Percentiles rank a stretch among this genome's conserved stretches.
These are phyloP conservation scores for Sphagnum fallax DNA, from an alignment of 228 moss, liverwort and hornwort genomes.

Conservation along the genomic window DNA sequence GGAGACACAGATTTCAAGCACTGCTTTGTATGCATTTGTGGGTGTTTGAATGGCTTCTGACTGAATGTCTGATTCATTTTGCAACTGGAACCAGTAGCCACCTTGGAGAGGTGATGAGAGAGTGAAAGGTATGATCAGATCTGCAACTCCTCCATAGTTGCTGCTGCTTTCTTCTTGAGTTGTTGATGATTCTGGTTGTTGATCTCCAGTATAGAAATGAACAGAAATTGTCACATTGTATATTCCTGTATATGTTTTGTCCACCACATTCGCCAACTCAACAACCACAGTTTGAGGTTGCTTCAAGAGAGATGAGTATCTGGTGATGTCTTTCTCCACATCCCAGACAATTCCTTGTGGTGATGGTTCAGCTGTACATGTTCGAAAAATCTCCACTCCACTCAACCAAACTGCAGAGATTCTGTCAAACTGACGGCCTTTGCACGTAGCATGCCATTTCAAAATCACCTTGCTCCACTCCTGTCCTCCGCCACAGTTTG, in stretches of 20 bases:
- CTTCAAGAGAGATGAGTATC: slow-evolving; percentile 58
- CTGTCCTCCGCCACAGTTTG: slow-evolving; percentile 10
- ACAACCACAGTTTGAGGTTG: slow-evolving; percentile 39
- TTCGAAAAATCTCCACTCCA: slow-evolving; percentile 74
- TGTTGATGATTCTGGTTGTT: background rate
- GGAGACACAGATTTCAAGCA: slow-evolving; percentile 66
- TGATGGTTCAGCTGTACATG: slow-evolving; percentile 82
- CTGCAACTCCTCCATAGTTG: slow-evolving; percentile 27
- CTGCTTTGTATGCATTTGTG: slow-evolving; percentile 46
- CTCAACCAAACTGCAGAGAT: slow-evolving; percentile 83
- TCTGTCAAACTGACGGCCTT: slow-evolving; percentile 68
- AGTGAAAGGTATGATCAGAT: slow-evolving; percentile 48
- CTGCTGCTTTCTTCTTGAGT: slow-evolving; percentile 2
- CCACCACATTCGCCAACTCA: slow-evolving; percentile 59
- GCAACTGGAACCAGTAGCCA: slow-evolving; percentile 63
- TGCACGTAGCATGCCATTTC: slow-evolving; percentile 59
- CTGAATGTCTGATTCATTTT: slow-evolving; percentile 21
- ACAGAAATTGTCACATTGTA: slow-evolving; percentile 62
- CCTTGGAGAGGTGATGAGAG: slow-evolving; percentile 39
- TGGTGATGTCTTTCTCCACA: slow-evolving; percentile 79
- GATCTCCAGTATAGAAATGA: slow-evolving; percentile 29
- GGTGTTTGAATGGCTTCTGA: slow-evolving; percentile 29
- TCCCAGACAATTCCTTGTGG: slow-evolving; percentile 65
- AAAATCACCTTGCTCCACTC: slow-evolving; percentile 60
- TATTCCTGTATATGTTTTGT: slow-evolving; percentile 51